Percentiles rank a stretch among this genome's conserved stretches.
phyloP scores from a whole-genome alignment of 306 rosid genomes.

The Carpinus fangiana region DNA sequence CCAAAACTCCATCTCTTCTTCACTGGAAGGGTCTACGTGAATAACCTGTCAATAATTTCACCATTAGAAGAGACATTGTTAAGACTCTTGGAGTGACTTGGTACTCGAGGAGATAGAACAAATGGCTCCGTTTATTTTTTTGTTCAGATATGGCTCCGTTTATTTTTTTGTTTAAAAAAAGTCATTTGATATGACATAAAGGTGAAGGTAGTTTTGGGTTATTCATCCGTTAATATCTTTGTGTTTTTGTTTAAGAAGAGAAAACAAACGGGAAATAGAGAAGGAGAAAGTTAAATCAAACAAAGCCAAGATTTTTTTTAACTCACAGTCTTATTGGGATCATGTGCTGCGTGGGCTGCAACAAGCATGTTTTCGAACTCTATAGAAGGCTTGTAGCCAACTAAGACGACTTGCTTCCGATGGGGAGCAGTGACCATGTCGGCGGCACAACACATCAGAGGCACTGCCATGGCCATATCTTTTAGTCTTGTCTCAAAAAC shows the following conservation, averaged over 20 bases:
- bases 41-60: slow-evolving; percentile 55
- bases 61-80: not conserved
- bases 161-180: too few species aligned
- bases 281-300: too few species aligned
- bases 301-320: not conserved
- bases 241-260: too few species aligned
- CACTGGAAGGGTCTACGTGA: slow-evolving; percentile 66
- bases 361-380: slow-evolving; percentile 71
- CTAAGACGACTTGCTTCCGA: slow-evolving; percentile 73
- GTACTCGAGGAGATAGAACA: not conserved
- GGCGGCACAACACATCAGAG: slow-evolving; percentile 94
- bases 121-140: not conserved
- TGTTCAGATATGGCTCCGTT: not conserved
- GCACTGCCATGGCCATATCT: slow-evolving; percentile 87
- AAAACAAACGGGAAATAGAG: too few species aligned
- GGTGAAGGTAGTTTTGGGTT: too few species aligned
- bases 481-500: slow-evolving; percentile 78
- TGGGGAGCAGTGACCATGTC: slow-evolving; percentile 67
- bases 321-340: slow-evolving; percentile 81
- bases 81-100: not conserved
- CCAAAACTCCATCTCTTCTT: slow-evolving; percentile 79
- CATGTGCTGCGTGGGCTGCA: slow-evolving; percentile 66
- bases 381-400: slow-evolving; percentile 52
- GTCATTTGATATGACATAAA: too few species aligned
- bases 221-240: too few species aligned